Evolutionary conservation across 768 basidiomycete species (phyloP).

Genomic region (Amanita polypyramis): DNA sequence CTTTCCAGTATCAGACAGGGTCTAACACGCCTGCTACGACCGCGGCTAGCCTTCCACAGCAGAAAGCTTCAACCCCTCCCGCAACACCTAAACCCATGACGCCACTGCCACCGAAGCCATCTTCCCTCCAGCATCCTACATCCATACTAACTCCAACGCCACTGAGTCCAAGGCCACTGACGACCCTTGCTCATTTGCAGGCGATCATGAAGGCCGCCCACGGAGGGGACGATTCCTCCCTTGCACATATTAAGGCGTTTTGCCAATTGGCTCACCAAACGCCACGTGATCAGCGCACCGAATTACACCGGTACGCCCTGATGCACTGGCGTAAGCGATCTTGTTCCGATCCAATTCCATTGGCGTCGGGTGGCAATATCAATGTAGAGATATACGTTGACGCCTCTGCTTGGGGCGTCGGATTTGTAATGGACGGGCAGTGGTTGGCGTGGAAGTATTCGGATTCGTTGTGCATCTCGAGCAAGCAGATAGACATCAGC

Average conservation of each 20-base stretch:
- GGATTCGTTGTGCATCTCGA: neutral
- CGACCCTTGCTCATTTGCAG: neutral
- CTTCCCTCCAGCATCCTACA: neutral
- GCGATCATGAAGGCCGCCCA: constrained; percentile 2
- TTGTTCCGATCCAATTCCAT: neutral
- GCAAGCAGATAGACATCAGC: constrained; percentile 17
- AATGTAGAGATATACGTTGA: constrained; percentile 2
- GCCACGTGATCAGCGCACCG: constrained; percentile 2
- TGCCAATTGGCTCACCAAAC: neutral
- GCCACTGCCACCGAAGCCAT: neutral
- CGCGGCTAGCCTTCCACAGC: neutral
- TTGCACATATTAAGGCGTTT: neutral
- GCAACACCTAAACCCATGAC: neutral
- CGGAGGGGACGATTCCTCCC: neutral
- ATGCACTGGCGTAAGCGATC: constrained; percentile 2
- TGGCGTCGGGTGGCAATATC: neutral
- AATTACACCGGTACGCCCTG: constrained; percentile 1
- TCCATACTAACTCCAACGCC: neutral
- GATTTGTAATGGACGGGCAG: constrained; percentile 4
- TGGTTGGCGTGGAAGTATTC: constrained; percentile 4
- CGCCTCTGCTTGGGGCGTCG: constrained; percentile 3
- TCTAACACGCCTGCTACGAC: neutral
- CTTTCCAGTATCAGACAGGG: neutral
- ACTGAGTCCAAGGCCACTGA: neutral
- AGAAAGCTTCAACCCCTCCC: neutral